These are phyloP conservation scores for Metarhizium sp. DNA, from an alignment of 2,329 filamentous ascomycete species.

Conservation along the genomic window DNA sequence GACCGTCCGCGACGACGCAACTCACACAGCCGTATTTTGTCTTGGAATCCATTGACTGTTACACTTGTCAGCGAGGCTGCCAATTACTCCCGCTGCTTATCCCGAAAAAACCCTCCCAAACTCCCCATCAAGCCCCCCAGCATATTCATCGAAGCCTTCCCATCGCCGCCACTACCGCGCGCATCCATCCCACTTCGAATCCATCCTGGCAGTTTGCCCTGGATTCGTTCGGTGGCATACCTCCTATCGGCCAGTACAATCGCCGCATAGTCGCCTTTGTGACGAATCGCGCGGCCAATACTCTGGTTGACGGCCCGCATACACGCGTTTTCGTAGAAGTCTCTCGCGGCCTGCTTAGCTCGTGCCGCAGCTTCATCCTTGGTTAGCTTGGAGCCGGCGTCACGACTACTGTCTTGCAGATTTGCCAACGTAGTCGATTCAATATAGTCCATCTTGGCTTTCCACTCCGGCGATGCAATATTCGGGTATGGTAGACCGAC, in stretches of 20 bases:
- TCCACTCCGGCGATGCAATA: slow-evolving; percentile 82
- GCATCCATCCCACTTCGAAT: slow-evolving; percentile 62
- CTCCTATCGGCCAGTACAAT: slow-evolving; percentile 79
- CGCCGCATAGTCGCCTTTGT: slow-evolving; percentile 79
- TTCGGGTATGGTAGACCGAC: slow-evolving; percentile 92
- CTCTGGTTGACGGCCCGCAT: slow-evolving; percentile 98
- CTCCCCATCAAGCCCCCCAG: slow-evolving; percentile 51
- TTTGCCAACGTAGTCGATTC: slow-evolving; percentile 46
- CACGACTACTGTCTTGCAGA: slow-evolving; percentile 13
- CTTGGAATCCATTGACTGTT: no score
- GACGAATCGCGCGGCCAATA: slow-evolving; percentile 84
- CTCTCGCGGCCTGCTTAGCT: slow-evolving; percentile 53
- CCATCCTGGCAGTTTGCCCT: slow-evolving; percentile 78
- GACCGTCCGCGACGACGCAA: no score
- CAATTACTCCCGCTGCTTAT: slow-evolving; percentile 26
- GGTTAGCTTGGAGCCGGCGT: slow-evolving; percentile 7
- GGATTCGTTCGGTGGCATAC: slow-evolving; percentile 66
- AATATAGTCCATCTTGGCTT: slow-evolving; percentile 81
- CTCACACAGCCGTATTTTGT: no score
- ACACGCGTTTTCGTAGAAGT: slow-evolving; percentile 89
- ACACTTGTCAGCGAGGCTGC: neutral
- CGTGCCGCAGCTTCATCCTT: slow-evolving; percentile 16
- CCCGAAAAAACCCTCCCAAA: slow-evolving; percentile 48
- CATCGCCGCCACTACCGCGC: slow-evolving; percentile 29
- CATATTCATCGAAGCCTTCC: slow-evolving; percentile 23